Conservation (phyloP, 345 rosid species). For the Zanthoxylum bungeanum region DNA sequence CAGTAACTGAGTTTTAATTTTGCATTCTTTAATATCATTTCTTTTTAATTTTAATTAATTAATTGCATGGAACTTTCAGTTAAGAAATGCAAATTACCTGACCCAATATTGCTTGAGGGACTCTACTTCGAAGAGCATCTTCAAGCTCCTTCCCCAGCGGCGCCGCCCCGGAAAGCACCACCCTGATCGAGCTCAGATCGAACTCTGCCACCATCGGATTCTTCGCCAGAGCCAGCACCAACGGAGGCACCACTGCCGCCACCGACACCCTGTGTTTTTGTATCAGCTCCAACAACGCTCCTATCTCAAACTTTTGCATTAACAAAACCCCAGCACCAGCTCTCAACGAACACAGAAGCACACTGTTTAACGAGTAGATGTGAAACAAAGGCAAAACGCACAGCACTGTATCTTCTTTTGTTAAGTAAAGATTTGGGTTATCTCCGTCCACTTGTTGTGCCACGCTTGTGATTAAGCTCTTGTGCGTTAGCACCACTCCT, state of each 20-base stretch:
- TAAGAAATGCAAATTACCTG: conserved; percentile 47
- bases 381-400: conserved; percentile 91
- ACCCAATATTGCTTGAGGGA: conserved; percentile 80
- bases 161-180: conserved; percentile 92
- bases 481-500: conserved; percentile 84
- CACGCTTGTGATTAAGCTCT: conserved; percentile 75
- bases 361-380: conserved; percentile 74
- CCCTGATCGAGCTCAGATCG: conserved; percentile 66
- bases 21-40: no score
- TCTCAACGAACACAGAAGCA: conserved; percentile 62
- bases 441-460: conserved; percentile 98
- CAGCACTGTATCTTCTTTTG: conserved; percentile 56
- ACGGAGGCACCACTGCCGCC: conserved; percentile 87
- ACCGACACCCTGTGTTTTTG: conserved; percentile 67
- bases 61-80: conserved; percentile 11
- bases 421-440: conserved; percentile 69
- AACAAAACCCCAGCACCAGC: conserved; percentile 73
- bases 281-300: conserved; percentile 61
- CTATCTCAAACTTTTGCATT: conserved; percentile 90
- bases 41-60: no score
- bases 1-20: no score
- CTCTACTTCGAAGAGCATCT: conserved; percentile 55
- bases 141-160: conserved; percentile 91
- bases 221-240: conserved; percentile 79
- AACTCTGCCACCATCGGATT: conserved; percentile 57